Evolutionary conservation across 176 grass and related monocot species (phyloP).

Genomic region (Lolium rigidum): DNA sequence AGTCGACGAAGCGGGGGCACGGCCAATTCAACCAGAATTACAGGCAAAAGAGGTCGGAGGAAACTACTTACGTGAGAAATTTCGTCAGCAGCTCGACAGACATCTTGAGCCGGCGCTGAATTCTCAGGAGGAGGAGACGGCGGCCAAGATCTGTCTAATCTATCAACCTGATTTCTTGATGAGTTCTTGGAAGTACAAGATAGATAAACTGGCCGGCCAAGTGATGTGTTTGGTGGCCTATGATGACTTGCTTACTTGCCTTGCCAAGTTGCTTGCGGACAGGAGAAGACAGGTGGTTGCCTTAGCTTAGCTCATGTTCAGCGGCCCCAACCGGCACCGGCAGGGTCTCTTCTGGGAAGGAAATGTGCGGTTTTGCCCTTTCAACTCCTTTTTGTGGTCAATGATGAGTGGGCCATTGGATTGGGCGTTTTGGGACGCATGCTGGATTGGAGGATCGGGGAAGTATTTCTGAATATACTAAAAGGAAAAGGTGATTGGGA

Average conservation of each 20-base stretch:
- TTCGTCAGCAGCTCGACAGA: conserved; percentile 70
- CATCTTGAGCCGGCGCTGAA: conserved; percentile 44
- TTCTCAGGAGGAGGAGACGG: neutral
- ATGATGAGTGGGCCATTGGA: neutral
- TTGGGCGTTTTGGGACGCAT: neutral
- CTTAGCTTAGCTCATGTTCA: no score
- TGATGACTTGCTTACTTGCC: conserved; percentile 42
- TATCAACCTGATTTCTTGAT: neutral
- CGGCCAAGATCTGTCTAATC: neutral
- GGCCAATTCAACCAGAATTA: conserved; percentile 25
- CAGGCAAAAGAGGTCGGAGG: conserved; percentile 16
- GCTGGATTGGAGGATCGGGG: neutral
- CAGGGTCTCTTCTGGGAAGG: neutral
- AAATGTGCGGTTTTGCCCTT: neutral
- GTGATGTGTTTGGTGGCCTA: conserved; percentile 29
- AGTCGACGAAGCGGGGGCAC: neutral
- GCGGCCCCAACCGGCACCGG: conserved; percentile 7
- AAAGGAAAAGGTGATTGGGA: conserved; percentile 9
- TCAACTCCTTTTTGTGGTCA: neutral
- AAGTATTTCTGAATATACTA: conserved; percentile 40
- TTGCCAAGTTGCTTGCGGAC: conserved; percentile 24
- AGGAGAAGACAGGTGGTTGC: conserved; percentile 21
- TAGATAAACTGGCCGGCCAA: neutral
- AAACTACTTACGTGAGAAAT: conserved; percentile 67
- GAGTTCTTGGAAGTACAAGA: conserved; percentile 22